These are phyloP conservation scores for Exophiala viscosa DNA, from an alignment of 2,329 filamentous ascomycete genomes.

Conservation along the genomic window DNA sequence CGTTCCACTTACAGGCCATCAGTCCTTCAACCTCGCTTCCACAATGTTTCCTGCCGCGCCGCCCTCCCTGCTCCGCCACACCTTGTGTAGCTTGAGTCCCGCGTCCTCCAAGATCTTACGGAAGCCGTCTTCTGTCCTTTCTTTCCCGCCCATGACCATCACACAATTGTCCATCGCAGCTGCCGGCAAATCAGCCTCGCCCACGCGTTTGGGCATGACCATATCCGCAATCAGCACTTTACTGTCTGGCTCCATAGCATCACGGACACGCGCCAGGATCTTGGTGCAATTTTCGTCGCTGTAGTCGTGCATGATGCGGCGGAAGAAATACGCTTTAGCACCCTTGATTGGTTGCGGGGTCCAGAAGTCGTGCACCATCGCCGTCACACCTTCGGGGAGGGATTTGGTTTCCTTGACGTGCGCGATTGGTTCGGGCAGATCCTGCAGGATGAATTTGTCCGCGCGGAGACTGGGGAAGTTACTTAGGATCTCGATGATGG, in stretches of 20 bases:
- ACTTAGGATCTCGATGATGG: constrained; percentile 16
- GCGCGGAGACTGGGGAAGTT: constrained; percentile 10
- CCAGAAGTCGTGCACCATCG: constrained; percentile 25
- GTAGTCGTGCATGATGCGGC: constrained; percentile 33
- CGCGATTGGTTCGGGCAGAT: constrained; percentile 12
- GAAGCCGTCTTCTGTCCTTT: constrained; percentile 30
- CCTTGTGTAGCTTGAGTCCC: constrained; percentile 28
- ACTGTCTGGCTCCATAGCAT: constrained; percentile 25
- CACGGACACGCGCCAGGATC: constrained; percentile 28
- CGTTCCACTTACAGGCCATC: not conserved
- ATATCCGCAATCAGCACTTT: constrained; percentile 31
- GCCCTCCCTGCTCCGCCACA: constrained; percentile 24
- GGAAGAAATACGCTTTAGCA: constrained; percentile 33
- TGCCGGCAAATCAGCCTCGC: constrained; percentile 23
- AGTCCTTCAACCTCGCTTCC: constrained; percentile 26
- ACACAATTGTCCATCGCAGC: constrained; percentile 30
- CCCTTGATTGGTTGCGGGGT: constrained; percentile 21
- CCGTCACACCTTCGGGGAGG: constrained; percentile 18
- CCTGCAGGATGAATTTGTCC: constrained; percentile 17
- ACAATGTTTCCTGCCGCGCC: constrained; percentile 24
- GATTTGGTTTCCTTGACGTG: constrained; percentile 10
- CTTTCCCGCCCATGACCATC: constrained; percentile 30
- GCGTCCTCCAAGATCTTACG: constrained; percentile 27
- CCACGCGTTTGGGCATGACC: constrained; percentile 27
- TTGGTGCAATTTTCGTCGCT: constrained; percentile 26